Evolutionary conservation across 1,284 basidiomycete species (phyloP).

Genomic region (Cryptococcus sp.): DNA sequence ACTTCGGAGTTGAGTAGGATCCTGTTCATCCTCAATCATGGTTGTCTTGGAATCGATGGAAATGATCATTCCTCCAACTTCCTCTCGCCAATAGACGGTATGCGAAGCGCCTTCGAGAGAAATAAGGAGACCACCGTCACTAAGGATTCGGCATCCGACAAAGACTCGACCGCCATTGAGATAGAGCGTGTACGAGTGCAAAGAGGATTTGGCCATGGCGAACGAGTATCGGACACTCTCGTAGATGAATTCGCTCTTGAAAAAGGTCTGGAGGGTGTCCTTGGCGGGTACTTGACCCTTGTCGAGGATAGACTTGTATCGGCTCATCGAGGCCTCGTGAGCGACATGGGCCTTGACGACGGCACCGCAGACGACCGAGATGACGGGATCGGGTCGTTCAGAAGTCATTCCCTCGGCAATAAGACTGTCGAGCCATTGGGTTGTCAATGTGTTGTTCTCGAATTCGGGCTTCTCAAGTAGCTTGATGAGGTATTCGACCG

Average conservation of each 20-base stretch:
- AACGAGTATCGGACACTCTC: slow-evolving; percentile 94
- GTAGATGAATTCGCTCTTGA: slow-evolving; percentile 97
- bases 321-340: slow-evolving; percentile 80
- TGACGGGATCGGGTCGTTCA: slow-evolving; percentile 84
- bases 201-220: slow-evolving; percentile 87
- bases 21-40: slow-evolving; percentile 98
- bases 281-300: slow-evolving; percentile 94
- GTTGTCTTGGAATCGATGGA: slow-evolving; percentile 98
- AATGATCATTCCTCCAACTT: slow-evolving; percentile 88
- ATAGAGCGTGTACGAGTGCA: slow-evolving; percentile 86
- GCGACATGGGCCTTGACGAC: slow-evolving; percentile 91
- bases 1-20: slow-evolving; percentile 93
- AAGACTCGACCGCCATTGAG: slow-evolving; percentile 89
- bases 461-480: slow-evolving; percentile 95
- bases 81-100: slow-evolving; percentile 97
- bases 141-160: slow-evolving; percentile 84
- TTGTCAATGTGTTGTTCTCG: slow-evolving; percentile 95
- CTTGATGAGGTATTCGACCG: slow-evolving; percentile 98
- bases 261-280: slow-evolving; percentile 93
- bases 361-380: slow-evolving; percentile 96
- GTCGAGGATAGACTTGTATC: slow-evolving; percentile 93
- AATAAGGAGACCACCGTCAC: slow-evolving; percentile 91
- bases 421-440: slow-evolving; percentile 96
- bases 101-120: slow-evolving; percentile 91
- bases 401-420: slow-evolving; percentile 93